A percentile compares a stretch with the other conserved stretches of the same genome.
Conservation (phyloP, 164 flowering plant species). For the Vitis riparia region DNA sequence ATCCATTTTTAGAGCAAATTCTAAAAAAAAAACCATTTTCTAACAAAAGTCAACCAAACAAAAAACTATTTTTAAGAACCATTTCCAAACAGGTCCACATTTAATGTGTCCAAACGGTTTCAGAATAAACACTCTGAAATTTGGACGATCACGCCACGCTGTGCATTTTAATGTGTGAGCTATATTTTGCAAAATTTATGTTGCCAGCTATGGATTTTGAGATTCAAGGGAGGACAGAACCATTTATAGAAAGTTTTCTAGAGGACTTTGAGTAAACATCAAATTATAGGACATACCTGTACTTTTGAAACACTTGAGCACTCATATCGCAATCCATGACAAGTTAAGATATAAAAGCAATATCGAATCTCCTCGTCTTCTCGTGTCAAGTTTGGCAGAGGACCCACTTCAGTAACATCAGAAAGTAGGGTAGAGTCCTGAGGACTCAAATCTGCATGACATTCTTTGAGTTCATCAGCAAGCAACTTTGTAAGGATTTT, state of each 20-base stretch:
- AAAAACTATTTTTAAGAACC: too few relatives aligned
- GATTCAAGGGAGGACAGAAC: background rate
- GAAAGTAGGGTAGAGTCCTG: constrained; percentile 80
- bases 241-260: background rate
- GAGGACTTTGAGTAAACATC: too few relatives aligned
- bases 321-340: constrained; percentile 79
- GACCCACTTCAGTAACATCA: constrained; percentile 75
- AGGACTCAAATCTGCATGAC: constrained; percentile 82
- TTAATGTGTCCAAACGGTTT: too few relatives aligned
- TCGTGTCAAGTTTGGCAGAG: constrained; percentile 56
- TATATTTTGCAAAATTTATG: too few relatives aligned
- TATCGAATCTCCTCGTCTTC: constrained; percentile 60
- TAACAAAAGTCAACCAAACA: too few relatives aligned
- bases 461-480: constrained; percentile 2
- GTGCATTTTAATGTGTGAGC: too few relatives aligned
- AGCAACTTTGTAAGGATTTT: background rate
- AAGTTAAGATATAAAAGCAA: constrained; percentile 71
- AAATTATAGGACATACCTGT: constrained; percentile 50
- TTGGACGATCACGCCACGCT: too few relatives aligned
- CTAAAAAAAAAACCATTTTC: too few relatives aligned
- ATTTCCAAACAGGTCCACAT: too few relatives aligned
- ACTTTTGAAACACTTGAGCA: constrained; percentile 70
- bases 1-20: too few relatives aligned
- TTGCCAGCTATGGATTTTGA: background rate
- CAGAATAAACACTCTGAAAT: too few relatives aligned